A percentile compares a stretch with the other conserved stretches of the same genome.
These are phyloP conservation scores for Ophiorrhiza pumila DNA, from an alignment of 257 asterid genomes.

Conservation along the genomic window DNA sequence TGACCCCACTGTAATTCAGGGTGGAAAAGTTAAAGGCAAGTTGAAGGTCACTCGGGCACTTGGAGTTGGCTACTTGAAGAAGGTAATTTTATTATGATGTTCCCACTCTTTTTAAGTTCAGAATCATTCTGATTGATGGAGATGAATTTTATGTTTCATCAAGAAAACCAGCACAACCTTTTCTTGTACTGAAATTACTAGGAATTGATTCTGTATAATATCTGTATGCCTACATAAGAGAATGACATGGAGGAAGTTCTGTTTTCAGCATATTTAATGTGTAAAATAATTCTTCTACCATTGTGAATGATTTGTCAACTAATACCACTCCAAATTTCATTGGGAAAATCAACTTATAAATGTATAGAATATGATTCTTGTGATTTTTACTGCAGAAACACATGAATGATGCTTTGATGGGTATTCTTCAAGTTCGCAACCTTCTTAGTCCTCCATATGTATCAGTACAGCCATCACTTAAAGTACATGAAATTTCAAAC, in stretches of 20 bases:
- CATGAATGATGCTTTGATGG: conserved; percentile 95
- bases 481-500: conserved; percentile 63
- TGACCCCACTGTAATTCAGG: conserved; percentile 55
- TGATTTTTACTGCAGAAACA: conserved; percentile 50
- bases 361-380: background rate
- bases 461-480: conserved; percentile 62
- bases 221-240: background rate
- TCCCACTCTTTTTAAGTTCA: background rate
- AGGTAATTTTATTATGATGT: conserved; percentile 41
- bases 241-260: background rate
- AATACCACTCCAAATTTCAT: background rate
- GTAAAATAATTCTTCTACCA: background rate
- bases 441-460: conserved; percentile 91
- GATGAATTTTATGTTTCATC: background rate
- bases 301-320: background rate
- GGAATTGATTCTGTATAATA: background rate
- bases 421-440: conserved; percentile 79
- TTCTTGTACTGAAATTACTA: background rate
- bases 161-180: background rate
- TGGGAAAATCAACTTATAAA: background rate
- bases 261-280: background rate
- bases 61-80: conserved; percentile 97
- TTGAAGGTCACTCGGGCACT: conserved; percentile 91
- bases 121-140: background rate
- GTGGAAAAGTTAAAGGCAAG: conserved; percentile 85